These are phyloP conservation scores for Colletotrichum sp. DNA, from an alignment of 2,329 filamentous ascomycete genomes.

Conservation along the genomic window DNA sequence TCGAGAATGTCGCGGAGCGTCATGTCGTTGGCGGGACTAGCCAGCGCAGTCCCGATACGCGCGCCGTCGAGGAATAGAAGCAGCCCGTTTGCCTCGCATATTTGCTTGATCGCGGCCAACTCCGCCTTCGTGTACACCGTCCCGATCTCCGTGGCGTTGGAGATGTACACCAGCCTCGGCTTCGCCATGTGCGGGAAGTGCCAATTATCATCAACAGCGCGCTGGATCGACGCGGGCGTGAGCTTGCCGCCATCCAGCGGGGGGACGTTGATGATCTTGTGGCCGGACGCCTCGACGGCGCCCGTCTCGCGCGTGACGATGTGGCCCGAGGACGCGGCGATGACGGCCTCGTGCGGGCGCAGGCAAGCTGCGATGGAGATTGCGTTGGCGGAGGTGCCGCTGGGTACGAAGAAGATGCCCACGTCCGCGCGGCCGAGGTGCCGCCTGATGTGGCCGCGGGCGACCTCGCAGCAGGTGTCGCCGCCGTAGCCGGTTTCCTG, in stretches of 20 bases:
- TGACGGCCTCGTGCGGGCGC: constrained; percentile 54
- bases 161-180: constrained; percentile 55
- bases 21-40: constrained; percentile 47
- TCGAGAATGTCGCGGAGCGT: constrained; percentile 48
- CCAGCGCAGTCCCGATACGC: constrained; percentile 44
- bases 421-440: constrained; percentile 38
- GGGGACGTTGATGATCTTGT: constrained; percentile 55
- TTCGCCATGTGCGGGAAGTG: constrained; percentile 58
- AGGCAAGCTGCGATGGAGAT: constrained; percentile 57
- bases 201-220: constrained; percentile 50
- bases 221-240: constrained; percentile 44
- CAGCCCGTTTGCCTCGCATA: constrained; percentile 45
- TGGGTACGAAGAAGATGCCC: constrained; percentile 56
- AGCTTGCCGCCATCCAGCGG: constrained; percentile 50
- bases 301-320: constrained; percentile 55
- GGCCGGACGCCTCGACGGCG: constrained; percentile 54
- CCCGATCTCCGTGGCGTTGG: constrained; percentile 55
- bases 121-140: constrained; percentile 51
- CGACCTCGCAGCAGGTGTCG: constrained; percentile 47
- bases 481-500: constrained; percentile 53
- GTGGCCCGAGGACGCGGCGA: constrained; percentile 54
- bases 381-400: constrained; percentile 55
- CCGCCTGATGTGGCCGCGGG: constrained; percentile 40
- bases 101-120: constrained; percentile 42
- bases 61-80: constrained; percentile 55